Percentiles rank a stretch among this genome's conserved stretches.
Conservation (phyloP, 345 rosid species). For the Gynandropsis gynandra region DNA sequence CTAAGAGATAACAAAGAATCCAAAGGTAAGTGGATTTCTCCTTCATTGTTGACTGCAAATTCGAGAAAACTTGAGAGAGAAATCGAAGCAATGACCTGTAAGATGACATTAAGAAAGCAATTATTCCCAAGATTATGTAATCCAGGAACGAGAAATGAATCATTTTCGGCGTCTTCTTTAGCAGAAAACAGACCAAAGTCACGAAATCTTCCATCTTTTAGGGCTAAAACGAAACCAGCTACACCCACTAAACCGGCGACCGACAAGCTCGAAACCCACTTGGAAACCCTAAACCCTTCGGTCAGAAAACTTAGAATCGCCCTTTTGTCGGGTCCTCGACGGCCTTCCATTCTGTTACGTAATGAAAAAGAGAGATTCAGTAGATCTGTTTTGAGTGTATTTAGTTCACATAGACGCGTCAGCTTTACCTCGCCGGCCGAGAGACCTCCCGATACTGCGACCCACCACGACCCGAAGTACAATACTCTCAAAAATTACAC, state of each 20-base stretch:
- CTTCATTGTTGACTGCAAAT: not conserved
- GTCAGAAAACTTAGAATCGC: conserved; percentile 18
- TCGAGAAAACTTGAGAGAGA: not conserved
- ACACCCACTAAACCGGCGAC: conserved; percentile 44
- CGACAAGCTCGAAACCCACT: conserved; percentile 38
- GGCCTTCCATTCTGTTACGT: conserved; percentile 7
- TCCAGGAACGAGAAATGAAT: conserved; percentile 53
- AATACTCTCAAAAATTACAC: too few relatives aligned
- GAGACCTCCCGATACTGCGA: too few relatives aligned
- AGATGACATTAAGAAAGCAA: conserved; percentile 74
- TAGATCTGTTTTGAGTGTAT: not conserved
- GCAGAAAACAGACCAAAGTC: conserved; percentile 27
- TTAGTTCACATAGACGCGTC: not conserved
- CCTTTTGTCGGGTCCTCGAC: conserved; percentile 8
- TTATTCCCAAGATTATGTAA: conserved; percentile 74
- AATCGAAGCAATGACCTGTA: conserved; percentile 48
- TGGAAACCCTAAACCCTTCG: conserved; percentile 8
- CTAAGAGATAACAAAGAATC: too few relatives aligned
- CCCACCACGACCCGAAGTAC: too few relatives aligned
- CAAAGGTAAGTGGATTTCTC: too few relatives aligned
- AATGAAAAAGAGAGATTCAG: not conserved
- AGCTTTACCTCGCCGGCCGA: too few relatives aligned
- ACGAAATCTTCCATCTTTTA: conserved; percentile 37
- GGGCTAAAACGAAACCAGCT: conserved; percentile 45
- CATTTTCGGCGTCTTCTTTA: conserved; percentile 20